Base-by-base conservation (phyloP, 768 basidiomycete genomes). In the Dioszegia crocea region DNA sequence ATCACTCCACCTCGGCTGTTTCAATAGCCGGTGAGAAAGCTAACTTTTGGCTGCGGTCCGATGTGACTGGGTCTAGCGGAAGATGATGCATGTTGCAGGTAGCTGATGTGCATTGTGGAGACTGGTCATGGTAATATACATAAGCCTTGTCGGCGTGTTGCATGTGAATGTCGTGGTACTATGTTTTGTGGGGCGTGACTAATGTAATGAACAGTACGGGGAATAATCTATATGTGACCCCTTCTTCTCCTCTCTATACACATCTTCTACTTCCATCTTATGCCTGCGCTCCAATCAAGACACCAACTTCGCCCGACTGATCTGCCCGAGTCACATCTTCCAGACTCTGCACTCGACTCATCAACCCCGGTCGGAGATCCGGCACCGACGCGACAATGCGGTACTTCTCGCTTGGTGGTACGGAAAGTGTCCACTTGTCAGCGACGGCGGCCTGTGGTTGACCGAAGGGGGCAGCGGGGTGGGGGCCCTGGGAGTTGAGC, bases 331-430 rank as follows among this genome's bases (percentile, higher is more conserved):
- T 63, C n/a, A 60, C 52, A 21, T 54, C 52, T 17, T 67, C 63
- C 31, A 68, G 36, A 44, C 47, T 63, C 33, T 63, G 59, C 9
- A 44, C 40, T 23, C 66, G 51, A 21, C 48, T 55, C 21, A 67
- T 30, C 43, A 67, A 17, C 44, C 75, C 68, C 21, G 75, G 75
- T 56, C 76, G 64, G 31, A 73, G 46, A 23, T 69, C 65, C 14
- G 76, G 69, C 17, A 67, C 58, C 3, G 71, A 65, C 11, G 59
- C 47, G 6, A 85, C 83, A 62, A 90, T 86, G 60, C 83, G 83
- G 38, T 88, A 81, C 24, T 84, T 81, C 67, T 90, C 88, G 56
- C 83, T 83, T 0, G 88, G 88, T 16, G 88, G 88, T 31, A 88
- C 82, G 0, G 67, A 63, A 19, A 78, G 53, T 1, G 77, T 78